phyloP scores from a whole-genome alignment of 441 rosid genomes.

The Melastoma candidum region DNA sequence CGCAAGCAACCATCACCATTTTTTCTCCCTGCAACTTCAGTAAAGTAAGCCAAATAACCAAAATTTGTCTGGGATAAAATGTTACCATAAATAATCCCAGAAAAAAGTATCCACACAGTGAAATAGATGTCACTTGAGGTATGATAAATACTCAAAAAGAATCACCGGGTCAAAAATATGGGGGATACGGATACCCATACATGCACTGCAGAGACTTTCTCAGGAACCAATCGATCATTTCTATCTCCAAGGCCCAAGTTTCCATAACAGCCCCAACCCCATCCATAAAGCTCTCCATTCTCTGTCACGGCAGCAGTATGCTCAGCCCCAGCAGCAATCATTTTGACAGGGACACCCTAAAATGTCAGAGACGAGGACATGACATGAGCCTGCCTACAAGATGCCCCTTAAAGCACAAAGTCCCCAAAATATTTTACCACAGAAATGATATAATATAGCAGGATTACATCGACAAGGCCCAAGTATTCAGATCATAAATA shows the following conservation, averaged over 20 bases:
- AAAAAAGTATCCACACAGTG: too few species aligned
- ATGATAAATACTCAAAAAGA: too few species aligned
- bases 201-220: constrained; percentile 47
- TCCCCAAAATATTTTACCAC: too few species aligned
- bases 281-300: constrained; percentile 92
- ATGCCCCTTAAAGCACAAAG: too few species aligned
- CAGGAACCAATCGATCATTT: constrained; percentile 82
- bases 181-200: constrained; percentile 28
- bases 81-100: too few species aligned
- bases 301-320: constrained; percentile 95
- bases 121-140: too few species aligned
- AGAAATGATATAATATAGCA: too few species aligned
- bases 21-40: constrained; percentile 58
- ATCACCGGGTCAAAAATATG: too few species aligned
- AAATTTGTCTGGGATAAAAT: too few species aligned
- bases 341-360: constrained; percentile 71
- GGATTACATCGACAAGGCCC: too few species aligned
- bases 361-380: constrained; percentile 11
- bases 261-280: constrained; percentile 99
- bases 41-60: background rate
- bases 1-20: constrained; percentile 90
- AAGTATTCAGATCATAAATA: too few species aligned
- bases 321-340: constrained; percentile 99
- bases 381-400: too few species aligned
- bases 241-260: constrained; percentile 97